phyloP scores from a whole-genome alignment of 768 basidiomycete species.

The Naematelia aurantialba region DNA sequence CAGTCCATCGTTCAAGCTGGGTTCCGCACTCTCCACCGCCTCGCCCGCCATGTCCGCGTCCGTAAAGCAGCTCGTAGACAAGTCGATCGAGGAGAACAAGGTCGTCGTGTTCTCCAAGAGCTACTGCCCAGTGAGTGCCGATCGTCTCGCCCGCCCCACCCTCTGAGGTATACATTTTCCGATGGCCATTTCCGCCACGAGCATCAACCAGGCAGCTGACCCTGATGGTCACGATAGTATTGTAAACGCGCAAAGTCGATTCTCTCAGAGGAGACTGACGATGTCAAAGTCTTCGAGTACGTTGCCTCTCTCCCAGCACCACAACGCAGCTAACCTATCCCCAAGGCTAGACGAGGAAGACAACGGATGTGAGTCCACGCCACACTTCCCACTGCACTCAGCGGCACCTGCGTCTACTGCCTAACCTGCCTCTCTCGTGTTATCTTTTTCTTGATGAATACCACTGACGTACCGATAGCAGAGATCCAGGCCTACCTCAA shows the following conservation, averaged over 20 bases:
- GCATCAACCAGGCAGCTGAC: neutral
- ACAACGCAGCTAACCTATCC: neutral
- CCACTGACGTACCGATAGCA: slow-evolving; percentile 23
- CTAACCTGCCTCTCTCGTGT: no score
- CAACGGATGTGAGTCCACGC: slow-evolving; percentile 42
- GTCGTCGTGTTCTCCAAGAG: slow-evolving; percentile 46
- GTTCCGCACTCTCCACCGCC: slow-evolving; percentile 37
- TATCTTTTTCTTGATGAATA: neutral
- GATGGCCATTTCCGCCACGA: no score
- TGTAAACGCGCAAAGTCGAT: slow-evolving; percentile 38
- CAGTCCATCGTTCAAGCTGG: slow-evolving; percentile 34
- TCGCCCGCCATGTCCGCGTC: slow-evolving; percentile 27
- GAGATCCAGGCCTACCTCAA: slow-evolving; percentile 48
- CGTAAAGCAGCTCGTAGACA: slow-evolving; percentile 34
- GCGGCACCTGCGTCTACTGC: no score
- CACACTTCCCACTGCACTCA: no score
- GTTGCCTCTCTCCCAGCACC: slow-evolving; percentile 8
- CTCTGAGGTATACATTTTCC: no score
- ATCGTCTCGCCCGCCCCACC: no score
- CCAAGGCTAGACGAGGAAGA: slow-evolving; percentile 46
- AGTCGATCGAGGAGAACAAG: slow-evolving; percentile 40
- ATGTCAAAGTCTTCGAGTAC: slow-evolving; percentile 29
- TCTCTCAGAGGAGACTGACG: slow-evolving; percentile 29
- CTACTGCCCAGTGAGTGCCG: slow-evolving; percentile 48
- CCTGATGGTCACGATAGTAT: slow-evolving; percentile 19